Base-by-base conservation (phyloP, 148 eudicot genomes). In the Rhododendron ferrugineum region DNA sequence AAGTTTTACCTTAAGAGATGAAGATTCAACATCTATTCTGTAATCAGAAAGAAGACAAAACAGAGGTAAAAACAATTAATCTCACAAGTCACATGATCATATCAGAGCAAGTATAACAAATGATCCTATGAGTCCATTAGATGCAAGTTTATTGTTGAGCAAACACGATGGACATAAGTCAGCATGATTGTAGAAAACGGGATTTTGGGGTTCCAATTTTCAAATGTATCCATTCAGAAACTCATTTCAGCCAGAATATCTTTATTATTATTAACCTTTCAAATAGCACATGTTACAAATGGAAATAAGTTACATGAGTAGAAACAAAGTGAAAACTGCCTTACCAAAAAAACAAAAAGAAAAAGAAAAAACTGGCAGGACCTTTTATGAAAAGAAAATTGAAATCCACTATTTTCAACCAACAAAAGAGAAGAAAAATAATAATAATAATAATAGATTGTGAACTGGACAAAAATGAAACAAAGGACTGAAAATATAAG, bases 21-120 rank as follows among this genome's bases (percentile, higher is more conserved):
- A 90, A 79, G 92, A 91, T 93, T 95, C 94, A 81, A 87, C 92
- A 89, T 97, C 98, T 89, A 94, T 92, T 89, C 99, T 97, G 95
- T 87, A 86, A 76, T 83, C 82, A 90, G 58, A 83, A 84, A 89
- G 79, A 30, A 82, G 72, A 73, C 23, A 52, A 30, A 82, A 58
- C 50, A 23, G 40, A 50, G 40, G 82, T 64, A 83, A 16, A 23
- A 32, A 50, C 68, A 84, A 74, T 26, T 44, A 23, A 78, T 78
- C 46, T 13, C 75, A 70, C 36, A 11, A 13, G 75, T 28, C 34
- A 14, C 37, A 11, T 30, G 74, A 68, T 70, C 47, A 83, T 32
- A 62, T 47, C 11, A 23, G 40, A 26, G 32, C 11, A 60, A 80
- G 50, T 26, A 15, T 32, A 14, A 54, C 83, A 16, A 32, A 37